phyloP scores from a whole-genome alignment of 2,329 filamentous ascomycete genomes.

The Xenosphaeropsis pyriputrescens region DNA sequence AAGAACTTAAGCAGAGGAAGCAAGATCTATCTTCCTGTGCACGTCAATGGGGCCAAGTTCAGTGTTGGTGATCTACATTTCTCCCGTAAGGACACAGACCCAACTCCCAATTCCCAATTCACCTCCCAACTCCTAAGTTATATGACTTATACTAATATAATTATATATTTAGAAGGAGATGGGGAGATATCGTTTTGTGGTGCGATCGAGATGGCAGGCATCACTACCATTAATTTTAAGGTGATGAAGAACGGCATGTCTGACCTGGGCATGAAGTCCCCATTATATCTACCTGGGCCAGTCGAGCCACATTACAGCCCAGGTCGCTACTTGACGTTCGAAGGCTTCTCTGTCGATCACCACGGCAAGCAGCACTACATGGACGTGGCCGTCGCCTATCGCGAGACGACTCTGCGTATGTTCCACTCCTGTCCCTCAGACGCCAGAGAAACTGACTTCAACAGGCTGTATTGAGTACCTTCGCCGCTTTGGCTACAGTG shows the following conservation, averaged over 20 bases:
- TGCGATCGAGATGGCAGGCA: constrained; percentile 87
- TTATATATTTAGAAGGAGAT: constrained; percentile 48
- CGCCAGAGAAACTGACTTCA: not conserved
- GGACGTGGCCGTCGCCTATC: constrained; percentile 75
- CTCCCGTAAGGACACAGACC: constrained; percentile 30
- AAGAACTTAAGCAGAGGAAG: constrained; percentile 70
- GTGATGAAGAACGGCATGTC: constrained; percentile 72
- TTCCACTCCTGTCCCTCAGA: constrained; percentile 1
- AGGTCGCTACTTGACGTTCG: constrained; percentile 68
- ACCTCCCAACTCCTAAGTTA: too few relatives aligned
- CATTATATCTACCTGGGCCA: constrained; percentile 74
- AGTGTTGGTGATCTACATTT: constrained; percentile 83
- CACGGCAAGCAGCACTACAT: constrained; percentile 80
- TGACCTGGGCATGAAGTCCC: constrained; percentile 63
- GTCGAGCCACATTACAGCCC: constrained; percentile 83
- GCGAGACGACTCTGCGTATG: constrained; percentile 42
- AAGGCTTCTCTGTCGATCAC: constrained; percentile 83
- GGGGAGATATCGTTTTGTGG: constrained; percentile 83
- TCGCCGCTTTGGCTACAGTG: constrained; percentile 53
- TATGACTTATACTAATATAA: not conserved
- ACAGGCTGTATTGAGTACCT: constrained; percentile 64
- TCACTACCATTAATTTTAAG: constrained; percentile 81
- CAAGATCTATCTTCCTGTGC: constrained; percentile 78
- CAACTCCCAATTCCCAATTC: too few relatives aligned
- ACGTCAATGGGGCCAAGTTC: constrained; percentile 78